Evolutionary conservation across 192 early-diverging fungal genomes (phyloP).

Genomic region (Backusella circina): DNA sequence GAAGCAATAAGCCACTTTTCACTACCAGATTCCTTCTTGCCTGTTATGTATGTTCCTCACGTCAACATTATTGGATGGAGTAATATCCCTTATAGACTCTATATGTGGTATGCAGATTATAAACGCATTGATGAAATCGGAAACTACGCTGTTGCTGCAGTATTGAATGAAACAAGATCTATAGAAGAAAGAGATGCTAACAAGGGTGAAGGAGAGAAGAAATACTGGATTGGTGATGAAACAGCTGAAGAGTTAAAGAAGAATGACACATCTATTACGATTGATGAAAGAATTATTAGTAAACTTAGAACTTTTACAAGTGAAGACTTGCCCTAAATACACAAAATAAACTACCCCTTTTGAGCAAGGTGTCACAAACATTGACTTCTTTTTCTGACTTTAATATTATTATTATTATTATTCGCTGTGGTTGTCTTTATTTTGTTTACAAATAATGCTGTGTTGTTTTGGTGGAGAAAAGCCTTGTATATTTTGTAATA

Average conservation of each 20-base stretch:
- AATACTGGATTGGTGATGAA: conserved; percentile 33
- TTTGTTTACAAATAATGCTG: not conserved
- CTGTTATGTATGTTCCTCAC: conserved; percentile 39
- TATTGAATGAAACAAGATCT: conserved; percentile 27
- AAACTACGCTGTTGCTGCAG: conserved; percentile 31
- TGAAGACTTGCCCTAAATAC: conserved; percentile 9
- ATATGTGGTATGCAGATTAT: conserved; percentile 36
- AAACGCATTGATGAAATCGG: conserved; percentile 38
- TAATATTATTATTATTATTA: not conserved
- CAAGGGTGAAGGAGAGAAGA: conserved; percentile 28
- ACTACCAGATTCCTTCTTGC: conserved; percentile 26
- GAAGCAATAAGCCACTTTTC: conserved; percentile 23
- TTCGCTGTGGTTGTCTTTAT: not conserved
- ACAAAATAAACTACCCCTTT: not conserved
- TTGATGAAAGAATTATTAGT: conserved; percentile 20
- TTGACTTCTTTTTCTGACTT: not conserved
- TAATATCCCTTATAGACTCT: conserved; percentile 39
- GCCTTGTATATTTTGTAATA: not conserved
- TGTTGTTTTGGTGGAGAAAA: conserved; percentile 7
- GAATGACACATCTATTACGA: conserved; percentile 25
- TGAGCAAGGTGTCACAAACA: not conserved
- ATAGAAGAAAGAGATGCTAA: conserved; percentile 22
- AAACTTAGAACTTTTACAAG: conserved; percentile 25
- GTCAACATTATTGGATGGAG: conserved; percentile 43
- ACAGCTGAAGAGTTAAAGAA: conserved; percentile 14